Conservation (phyloP, 2,329 filamentous ascomycete genomes). For the Claviceps sp. region DNA sequence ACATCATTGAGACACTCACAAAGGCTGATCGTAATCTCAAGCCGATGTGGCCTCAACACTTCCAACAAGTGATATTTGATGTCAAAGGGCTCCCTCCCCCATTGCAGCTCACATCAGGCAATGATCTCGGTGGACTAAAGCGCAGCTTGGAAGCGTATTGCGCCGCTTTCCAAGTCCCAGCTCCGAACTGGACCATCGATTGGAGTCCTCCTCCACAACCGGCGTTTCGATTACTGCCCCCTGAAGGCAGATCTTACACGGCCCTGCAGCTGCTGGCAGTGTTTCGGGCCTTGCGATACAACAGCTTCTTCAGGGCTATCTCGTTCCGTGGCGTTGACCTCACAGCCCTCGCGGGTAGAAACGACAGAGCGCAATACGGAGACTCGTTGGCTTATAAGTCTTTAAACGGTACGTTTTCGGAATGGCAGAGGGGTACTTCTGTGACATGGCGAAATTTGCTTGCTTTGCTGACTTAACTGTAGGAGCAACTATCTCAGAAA, state of each 20-base stretch:
- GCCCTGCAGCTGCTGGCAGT: constrained; percentile 41
- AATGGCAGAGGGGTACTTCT: too few relatives aligned
- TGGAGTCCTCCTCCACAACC: constrained; percentile 30
- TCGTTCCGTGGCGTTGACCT: constrained; percentile 41
- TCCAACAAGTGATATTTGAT: constrained; percentile 39
- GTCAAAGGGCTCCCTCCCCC: constrained; percentile 38
- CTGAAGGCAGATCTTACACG: constrained; percentile 27
- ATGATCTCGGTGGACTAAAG: constrained; percentile 40
- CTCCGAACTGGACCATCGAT: constrained; percentile 38
- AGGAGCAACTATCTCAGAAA: constrained; percentile 34
- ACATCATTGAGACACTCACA: constrained; percentile 39
- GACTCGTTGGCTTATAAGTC: constrained; percentile 38
- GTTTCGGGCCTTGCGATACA: constrained; percentile 42
- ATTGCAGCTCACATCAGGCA: constrained; percentile 39
- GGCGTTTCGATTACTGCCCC: constrained; percentile 38
- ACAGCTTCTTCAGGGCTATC: constrained; percentile 45
- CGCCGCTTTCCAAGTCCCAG: constrained; percentile 34
- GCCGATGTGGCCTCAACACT: constrained; percentile 43
- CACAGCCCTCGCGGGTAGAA: constrained; percentile 22
- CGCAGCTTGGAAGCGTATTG: constrained; percentile 42
- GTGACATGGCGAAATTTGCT: not conserved
- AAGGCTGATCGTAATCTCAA: constrained; percentile 42
- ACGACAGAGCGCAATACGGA: constrained; percentile 30
- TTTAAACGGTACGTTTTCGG: constrained; percentile 30
- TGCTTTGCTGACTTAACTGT: constrained; percentile 3